Percentiles rank a stretch among this genome's conserved stretches.
Conservation (phyloP, 345 rosid species). For the Carallia pectinifolia region DNA sequence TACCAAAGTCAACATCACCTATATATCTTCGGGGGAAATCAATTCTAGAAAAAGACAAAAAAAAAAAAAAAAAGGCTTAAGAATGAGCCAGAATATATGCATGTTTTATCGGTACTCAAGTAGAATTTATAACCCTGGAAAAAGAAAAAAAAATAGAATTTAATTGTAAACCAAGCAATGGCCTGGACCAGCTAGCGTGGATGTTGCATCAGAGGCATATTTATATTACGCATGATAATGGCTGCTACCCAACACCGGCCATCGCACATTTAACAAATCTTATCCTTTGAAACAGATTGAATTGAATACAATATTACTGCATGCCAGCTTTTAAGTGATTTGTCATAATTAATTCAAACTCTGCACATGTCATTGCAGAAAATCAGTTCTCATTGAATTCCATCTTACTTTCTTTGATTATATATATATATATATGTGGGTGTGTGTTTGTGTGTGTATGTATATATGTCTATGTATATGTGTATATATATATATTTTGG, state of each 20-base stretch:
- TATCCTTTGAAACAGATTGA: constrained; percentile 16
- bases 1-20: no score
- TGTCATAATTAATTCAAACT: background rate
- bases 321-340: constrained; percentile 21
- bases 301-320: constrained; percentile 13
- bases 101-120: no score
- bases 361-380: constrained; percentile 4
- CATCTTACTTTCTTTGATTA: background rate
- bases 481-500: no score
- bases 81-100: no score
- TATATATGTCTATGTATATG: no score
- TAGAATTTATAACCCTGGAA: no score
- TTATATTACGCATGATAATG: constrained; percentile 8
- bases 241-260: constrained; percentile 22
- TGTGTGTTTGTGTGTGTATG: no score
- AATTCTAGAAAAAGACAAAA: no score
- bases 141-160: no score
- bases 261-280: constrained; percentile 18
- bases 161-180: background rate
- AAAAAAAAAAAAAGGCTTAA: no score
- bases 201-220: background rate
- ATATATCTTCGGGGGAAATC: no score
- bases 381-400: constrained; percentile 3
- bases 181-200: background rate
- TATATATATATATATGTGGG: no score